Evolutionary conservation across 1,139 yeast species (phyloP), one percentile per base, ranked within the genome.

Genomic region (Scheffersomyces quercinus): DNA sequence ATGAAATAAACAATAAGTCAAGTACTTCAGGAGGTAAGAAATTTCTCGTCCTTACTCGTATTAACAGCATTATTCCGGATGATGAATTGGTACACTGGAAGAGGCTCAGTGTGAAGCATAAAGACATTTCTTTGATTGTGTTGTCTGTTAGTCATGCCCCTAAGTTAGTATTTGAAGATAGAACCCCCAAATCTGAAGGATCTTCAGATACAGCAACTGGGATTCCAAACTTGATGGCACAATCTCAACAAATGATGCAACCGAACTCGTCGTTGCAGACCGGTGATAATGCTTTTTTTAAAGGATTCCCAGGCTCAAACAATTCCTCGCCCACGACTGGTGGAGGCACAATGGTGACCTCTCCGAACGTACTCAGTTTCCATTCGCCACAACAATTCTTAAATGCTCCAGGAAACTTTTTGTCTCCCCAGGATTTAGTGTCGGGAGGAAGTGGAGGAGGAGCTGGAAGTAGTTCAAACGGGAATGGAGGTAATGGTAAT

Each of bases 81-180:
- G 93, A 85, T 58, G 95, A 86, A 56, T 65, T 86, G 42, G 73
- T 85, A 40, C 88, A 85, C 56, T 84, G 93, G 91, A 83, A 87
- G 58, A 65, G 89, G 45, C 65, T 85, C 33, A 82, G 89, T 29
- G 56, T 70, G 42, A 79, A 78, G 48, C 76, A 79, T 43, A 82
- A 83, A 51, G 85, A 81, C 33, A 65, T 87, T 15, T 81, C 87
- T 1, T 68, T 87, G 56, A 79, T 88, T 33, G 89, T 88, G 13
- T 73, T 85, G n/a, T 82, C 93, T 10, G 88, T 87, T 0, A 85
- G 83, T 50, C 73, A 79, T 36, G 72, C 78, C 31, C 82, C 95
- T 0, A 82, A 83, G 38, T 52, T 82, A 33, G 62, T 85, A 5
- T 68, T 87, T 29, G 60, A 62, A 30, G 65, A 60, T 10, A 53